Base-by-base conservation (phyloP, 441 rosid species). In the Manihot esculenta region DNA sequence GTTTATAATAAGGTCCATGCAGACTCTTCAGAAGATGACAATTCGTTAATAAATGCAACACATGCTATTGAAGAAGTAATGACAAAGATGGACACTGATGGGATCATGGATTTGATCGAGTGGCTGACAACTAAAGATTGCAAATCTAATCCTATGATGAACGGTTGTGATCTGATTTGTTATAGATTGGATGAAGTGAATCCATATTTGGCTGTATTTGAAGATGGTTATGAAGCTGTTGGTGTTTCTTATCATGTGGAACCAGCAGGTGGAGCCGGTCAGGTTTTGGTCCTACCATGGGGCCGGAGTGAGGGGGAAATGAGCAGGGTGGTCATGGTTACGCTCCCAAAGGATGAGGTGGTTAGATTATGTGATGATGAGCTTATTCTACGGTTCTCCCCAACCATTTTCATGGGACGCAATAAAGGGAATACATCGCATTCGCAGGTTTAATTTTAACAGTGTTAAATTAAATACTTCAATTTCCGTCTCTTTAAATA, bases 321-420 rank as follows among this genome's bases (percentile, higher is more conserved):
- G 82, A 81, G 90, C 72, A 80, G 88, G 71, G 76, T 80, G 69
- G 90, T 81, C 20, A 82, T 74, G 85, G 82, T 83, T 24, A 87
- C 84, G 15, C 80, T 89, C 12, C 79, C 89, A 26, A 74, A 63
- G 24, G 84, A 74, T 26, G 87, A 85, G 73, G 72, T 75, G 70
- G 77, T 41, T 14, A 83, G 48, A 49, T 73, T 89, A 8, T 33
- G 80, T 27, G 72, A 79, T 11, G 86, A 89, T 72, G 85, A 83
- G 33, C 84, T 88, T 24, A 64, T 89, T 33, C 74, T 42, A 48
- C 65, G 71, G 7, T 80, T 89, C 59, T 77, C 76, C 48, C 93
- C 94, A 0, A 60, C 78, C 58, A 18, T 81, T 60, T n/a, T 78
- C 20, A 84, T 85, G 84, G 84, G 78, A 45, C 18, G 14, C n/a